Evolutionary conservation across 306 rosid genomes (phyloP), one percentile per base, ranked within the genome.

Genomic region (Geum urbanum): DNA sequence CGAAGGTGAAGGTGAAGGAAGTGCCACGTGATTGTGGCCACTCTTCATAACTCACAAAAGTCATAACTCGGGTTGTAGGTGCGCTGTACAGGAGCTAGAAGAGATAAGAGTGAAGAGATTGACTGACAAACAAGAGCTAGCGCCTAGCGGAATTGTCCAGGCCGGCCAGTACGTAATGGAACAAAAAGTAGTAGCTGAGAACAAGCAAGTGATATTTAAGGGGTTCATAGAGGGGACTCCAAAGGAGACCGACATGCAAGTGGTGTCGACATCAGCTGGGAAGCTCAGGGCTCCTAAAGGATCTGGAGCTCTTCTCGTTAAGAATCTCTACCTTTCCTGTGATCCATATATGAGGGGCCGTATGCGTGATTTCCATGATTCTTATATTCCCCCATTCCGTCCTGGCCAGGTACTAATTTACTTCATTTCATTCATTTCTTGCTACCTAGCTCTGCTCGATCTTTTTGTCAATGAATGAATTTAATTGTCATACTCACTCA

Each of bases 271-370:
- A 22, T 12, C n/a, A 75, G 56, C 37, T 63, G 57, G 73, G 62
- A 40, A 69, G 77, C 76, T 84, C 50, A 19, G 72, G 70, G 81
- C 80, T 63, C 79, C 81, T 9, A 62, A 73, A 52, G 79, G 79
- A 5, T 78, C 81, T 2, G 83, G 79, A 44, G 67, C 47, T 18
- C n/a, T 83, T 46, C 73, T 81, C 8, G 86, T 84, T 20, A 81
- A 81, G 76, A 84, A 84, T 76, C 86, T 81, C 39, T 84, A 78
- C 73, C 84, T 84, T 50, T 84, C 88, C 52, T 81, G 88, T 48
- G 88, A 84, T 24, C 86, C 88, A 62, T 84, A 73, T 45, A 78
- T 84, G 86, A 74, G 86, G 49, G 88, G 88, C 22, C 88, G 86
- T 73, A 84, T 84, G 88, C 81, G 84, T 13, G 76, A 84, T 68